A percentile compares a stretch with the other conserved stretches of the same genome.
phyloP scores from a whole-genome alignment of 306 rosid species.

The Boehmeria nivea region DNA sequence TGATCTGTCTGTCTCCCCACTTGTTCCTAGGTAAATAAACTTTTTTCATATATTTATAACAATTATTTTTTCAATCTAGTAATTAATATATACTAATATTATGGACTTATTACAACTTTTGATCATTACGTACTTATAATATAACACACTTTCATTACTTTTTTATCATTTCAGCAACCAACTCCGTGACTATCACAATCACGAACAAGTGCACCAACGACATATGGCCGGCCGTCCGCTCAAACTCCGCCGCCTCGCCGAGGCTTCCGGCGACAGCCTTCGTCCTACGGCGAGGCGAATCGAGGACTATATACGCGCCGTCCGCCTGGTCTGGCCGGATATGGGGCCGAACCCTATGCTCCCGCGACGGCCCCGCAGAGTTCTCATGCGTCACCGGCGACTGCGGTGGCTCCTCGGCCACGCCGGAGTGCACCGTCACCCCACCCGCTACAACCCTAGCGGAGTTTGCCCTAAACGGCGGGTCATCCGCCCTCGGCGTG shows the following conservation, averaged over 20 bases:
- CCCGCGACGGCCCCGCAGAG: not conserved
- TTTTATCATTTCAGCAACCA: not conserved
- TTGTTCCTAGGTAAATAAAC: too few relatives aligned
- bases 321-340: not conserved
- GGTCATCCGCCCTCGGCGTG: not conserved
- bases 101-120: too few relatives aligned
- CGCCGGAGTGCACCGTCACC: not conserved
- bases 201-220: not conserved
- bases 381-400: not conserved
- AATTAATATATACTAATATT: too few relatives aligned
- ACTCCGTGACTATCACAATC: not conserved
- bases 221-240: not conserved
- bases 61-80: too few relatives aligned
- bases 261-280: not conserved
- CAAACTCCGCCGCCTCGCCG: not conserved
- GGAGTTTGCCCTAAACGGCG: not conserved
- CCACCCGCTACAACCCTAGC: not conserved
- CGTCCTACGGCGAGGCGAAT: not conserved
- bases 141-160: not conserved
- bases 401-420: not conserved
- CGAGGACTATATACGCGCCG: not conserved
- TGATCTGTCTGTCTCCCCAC: too few relatives aligned
- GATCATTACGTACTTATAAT: too few relatives aligned
- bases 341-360: not conserved
- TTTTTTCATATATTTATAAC: too few relatives aligned